These are phyloP conservation scores for Camellia japonica DNA, from an alignment of 148 eudicot species.

Conservation along the genomic window DNA sequence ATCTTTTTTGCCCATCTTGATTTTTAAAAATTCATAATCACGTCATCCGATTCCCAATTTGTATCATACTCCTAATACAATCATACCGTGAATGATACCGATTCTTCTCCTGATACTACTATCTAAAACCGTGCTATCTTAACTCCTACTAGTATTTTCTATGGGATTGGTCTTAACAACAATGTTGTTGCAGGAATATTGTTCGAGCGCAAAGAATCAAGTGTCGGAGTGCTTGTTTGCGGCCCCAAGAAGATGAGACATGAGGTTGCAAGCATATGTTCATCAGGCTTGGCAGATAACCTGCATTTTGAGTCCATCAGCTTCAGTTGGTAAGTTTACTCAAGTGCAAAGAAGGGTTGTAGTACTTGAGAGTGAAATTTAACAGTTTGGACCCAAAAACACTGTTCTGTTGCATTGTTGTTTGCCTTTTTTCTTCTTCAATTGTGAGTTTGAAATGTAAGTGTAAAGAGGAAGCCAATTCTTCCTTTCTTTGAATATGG, in stretches of 20 bases:
- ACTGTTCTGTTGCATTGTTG: neutral
- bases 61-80: no score
- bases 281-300: conserved; percentile 59
- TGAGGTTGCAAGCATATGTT: conserved; percentile 76
- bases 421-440: neutral
- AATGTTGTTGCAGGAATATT: conserved; percentile 42
- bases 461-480: neutral
- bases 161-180: neutral
- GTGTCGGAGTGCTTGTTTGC: conserved; percentile 65
- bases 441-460: conserved; percentile 5
- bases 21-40: no score
- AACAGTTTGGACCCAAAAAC: neutral
- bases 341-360: no score
- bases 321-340: conserved; percentile 67
- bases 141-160: neutral
- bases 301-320: conserved; percentile 85
- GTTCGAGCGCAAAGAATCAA: conserved; percentile 53
- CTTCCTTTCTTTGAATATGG: neutral
- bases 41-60: no score
- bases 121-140: neutral
- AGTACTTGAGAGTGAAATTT: no score
- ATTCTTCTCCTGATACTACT: no score
- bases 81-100: no score
- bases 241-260: conserved; percentile 76
- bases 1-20: no score